Evolutionary conservation across 2,329 filamentous ascomycete genomes (phyloP).

Genomic region (Aspergillus sp.): DNA sequence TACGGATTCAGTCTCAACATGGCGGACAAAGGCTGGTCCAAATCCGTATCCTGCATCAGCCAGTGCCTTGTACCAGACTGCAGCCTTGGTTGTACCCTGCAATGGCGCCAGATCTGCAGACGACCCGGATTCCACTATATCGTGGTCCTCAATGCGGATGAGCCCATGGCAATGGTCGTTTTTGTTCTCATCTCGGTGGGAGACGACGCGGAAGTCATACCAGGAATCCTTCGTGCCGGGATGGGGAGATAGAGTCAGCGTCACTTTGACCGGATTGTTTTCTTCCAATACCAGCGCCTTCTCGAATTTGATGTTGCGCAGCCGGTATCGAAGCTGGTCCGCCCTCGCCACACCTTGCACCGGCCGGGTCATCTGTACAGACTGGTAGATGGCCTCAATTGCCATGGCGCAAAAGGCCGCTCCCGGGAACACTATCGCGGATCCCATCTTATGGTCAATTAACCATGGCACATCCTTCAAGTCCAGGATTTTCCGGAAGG

Average conservation of each 20-base stretch:
- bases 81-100: not conserved
- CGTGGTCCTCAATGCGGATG: no score
- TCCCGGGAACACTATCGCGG: constrained; percentile 15
- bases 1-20: not conserved
- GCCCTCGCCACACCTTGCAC: not conserved
- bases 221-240: not conserved
- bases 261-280: not conserved
- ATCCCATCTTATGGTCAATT: constrained; percentile 39
- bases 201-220: not conserved
- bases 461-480: constrained; percentile 39
- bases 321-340: not conserved
- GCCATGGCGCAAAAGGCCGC: constrained; percentile 19
- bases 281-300: not conserved
- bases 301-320: not conserved
- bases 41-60: not conserved
- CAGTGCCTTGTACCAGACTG: not conserved
- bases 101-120: not conserved
- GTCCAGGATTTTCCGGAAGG: not conserved
- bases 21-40: not conserved
- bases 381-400: constrained; percentile 12
- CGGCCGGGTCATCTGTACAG: not conserved
- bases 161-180: no score
- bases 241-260: not conserved
- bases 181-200: no score
- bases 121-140: no score